Percentiles rank a stretch among this genome's conserved stretches.
phyloP scores from a whole-genome alignment of 2,329 filamentous ascomycete species.

The Xylariaceae sp. region DNA sequence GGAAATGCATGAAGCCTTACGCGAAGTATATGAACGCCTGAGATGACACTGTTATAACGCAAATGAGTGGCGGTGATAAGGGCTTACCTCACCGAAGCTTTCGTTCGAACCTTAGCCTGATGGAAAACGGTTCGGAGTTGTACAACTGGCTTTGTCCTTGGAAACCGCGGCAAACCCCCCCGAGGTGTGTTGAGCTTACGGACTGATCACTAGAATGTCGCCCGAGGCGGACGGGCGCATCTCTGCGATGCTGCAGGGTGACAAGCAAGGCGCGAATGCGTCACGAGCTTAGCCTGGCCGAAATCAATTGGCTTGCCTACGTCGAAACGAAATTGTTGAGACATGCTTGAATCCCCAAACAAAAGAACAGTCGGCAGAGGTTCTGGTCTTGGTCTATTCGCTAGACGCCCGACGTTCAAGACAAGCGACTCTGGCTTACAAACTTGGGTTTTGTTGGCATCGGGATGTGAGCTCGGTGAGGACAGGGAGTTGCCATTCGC shows the following conservation, averaged over 20 bases:
- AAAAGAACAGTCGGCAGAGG: no score
- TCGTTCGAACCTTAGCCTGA: background rate
- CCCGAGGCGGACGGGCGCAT: conserved; percentile 5
- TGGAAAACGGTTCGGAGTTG: background rate
- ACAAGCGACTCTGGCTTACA: background rate
- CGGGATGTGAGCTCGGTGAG: conserved; percentile 4
- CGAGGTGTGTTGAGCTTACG: background rate
- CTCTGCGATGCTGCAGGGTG: conserved; percentile 7
- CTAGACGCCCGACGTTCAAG: no score
- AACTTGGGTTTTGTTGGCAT: background rate
- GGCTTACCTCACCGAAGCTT: background rate
- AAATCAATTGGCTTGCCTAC: background rate
- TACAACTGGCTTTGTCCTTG: no score
- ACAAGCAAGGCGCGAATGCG: conserved; percentile 8
- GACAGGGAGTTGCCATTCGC: conserved; percentile 3
- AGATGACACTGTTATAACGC: background rate
- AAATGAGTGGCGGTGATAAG: background rate
- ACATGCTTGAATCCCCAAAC: no score
- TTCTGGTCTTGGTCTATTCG: background rate
- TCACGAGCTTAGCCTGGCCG: background rate
- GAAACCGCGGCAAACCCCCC: no score
- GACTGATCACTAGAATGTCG: background rate
- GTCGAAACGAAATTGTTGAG: no score
- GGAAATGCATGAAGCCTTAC: background rate
- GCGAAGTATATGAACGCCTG: background rate